Evolutionary conservation across 352 stramenopile species (phyloP), one percentile per base, ranked within the genome.

Genomic region (Globisporangium apiculatum): DNA sequence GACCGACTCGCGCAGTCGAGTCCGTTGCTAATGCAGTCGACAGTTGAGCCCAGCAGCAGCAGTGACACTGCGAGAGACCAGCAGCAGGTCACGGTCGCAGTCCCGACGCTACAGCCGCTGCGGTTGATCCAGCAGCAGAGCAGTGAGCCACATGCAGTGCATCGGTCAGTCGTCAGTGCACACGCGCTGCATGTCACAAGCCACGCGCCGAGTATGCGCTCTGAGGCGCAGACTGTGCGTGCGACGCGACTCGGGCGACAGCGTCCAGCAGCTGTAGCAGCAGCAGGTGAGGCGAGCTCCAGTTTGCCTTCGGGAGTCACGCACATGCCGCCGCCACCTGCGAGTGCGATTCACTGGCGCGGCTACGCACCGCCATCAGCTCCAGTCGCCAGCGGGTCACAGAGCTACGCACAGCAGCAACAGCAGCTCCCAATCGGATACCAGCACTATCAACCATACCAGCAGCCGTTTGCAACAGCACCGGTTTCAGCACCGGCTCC

Each of bases 261-360:
- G 14, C 12, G 11, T 12, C 7, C 40, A 43, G 40, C 11, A 12
- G 40, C 7, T 8, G 40, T 43, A 43, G 40, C 7, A 38, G 17
- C 11, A 56, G 40, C 18, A 46, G 7, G 5, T 15, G 12, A 14
- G 6, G 45, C n/a, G 45, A 17, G 11, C 42, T 12, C 14, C 45
- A 49, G 45, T 49, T 40, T 31, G 14, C 31, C 40, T 43, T 12
- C 4, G 7, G 40, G 40, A 43, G 40, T 12, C 7, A 5, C 40
- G 40, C 40, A 3, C 40, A 43, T 43, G 40, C 7, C 24, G 45
- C 45, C 49, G 49, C 49, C 52, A 12, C 38, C 38, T 18, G 40
- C 15, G 52, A 57, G 38, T 50, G 37, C 40, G 31, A 38, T 50
- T 17, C 40, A 57, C 6, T 57, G 52, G 52, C 5, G 52, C 11